Conservation (phyloP, 129 eudicot genomes). For the Daucus carota region DNA sequence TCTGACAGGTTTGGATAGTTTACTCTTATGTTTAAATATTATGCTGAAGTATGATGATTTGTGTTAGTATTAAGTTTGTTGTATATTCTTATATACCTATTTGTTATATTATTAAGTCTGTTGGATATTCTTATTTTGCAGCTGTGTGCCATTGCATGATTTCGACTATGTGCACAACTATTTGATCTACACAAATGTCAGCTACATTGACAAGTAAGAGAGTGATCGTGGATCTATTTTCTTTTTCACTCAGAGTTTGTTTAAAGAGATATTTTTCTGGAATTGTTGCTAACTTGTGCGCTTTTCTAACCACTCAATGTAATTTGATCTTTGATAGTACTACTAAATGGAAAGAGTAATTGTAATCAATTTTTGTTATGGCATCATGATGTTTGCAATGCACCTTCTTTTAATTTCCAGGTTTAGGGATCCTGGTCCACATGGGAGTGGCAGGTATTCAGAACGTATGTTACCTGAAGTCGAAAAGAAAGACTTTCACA, state of each 20-base stretch:
- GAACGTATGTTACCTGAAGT: conserved; percentile 92
- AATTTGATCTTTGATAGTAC: background rate
- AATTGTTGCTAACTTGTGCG: background rate
- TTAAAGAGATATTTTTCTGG: no score
- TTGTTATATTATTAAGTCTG: no score
- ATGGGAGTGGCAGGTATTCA: conserved; percentile 84
- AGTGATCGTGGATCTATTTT: background rate
- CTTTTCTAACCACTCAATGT: background rate
- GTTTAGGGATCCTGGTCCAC: conserved; percentile 91
- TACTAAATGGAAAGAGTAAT: background rate
- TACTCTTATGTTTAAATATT: background rate
- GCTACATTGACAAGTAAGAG: conserved; percentile 80
- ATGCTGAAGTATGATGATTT: background rate
- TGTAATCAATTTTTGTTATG: background rate
- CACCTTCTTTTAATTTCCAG: conserved; percentile 31
- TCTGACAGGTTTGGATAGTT: conserved; percentile 63
- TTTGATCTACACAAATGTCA: conserved; percentile 81
- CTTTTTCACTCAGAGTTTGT: background rate
- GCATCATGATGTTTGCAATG: background rate
- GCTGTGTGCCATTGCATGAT: conserved; percentile 74
- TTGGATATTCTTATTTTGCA: conserved; percentile 30
- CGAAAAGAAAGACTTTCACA: conserved; percentile 68
- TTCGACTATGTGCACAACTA: conserved; percentile 84
- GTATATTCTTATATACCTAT: conserved; percentile 12
- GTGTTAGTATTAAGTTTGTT: background rate